Conservation (phyloP, 2,329 filamentous ascomycete genomes). For the Fusarium sublunatum region DNA sequence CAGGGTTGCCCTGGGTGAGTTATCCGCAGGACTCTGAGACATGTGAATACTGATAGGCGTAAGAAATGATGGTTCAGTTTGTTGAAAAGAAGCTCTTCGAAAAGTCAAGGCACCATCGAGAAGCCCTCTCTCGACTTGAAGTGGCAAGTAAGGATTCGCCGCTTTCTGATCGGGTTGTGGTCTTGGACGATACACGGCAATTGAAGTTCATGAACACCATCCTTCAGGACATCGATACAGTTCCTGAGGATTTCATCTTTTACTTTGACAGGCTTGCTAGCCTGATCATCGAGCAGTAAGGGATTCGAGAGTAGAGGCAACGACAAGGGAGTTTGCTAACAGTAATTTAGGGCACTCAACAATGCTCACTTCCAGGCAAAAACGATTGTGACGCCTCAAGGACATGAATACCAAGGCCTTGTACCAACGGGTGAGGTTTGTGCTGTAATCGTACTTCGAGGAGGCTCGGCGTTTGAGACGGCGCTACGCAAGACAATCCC, state of each 20-base stretch:
- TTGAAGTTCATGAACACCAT: conserved; percentile 90
- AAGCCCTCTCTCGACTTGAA: conserved; percentile 81
- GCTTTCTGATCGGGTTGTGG: conserved; percentile 77
- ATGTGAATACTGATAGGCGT: conserved; percentile 11
- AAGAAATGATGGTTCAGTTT: conserved; percentile 92
- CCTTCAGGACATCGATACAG: conserved; percentile 81
- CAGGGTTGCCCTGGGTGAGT: conserved; percentile 83
- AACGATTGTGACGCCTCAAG: conserved; percentile 76
- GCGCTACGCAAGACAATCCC: conserved; percentile 91
- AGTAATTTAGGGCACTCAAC: conserved; percentile 72
- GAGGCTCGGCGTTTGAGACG: conserved; percentile 87
- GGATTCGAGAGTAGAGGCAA: conserved; percentile 32
- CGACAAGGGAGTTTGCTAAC: conserved; percentile 8
- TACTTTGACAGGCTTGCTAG: conserved; percentile 92
- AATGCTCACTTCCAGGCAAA: conserved; percentile 75
- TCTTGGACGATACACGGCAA: conserved; percentile 82
- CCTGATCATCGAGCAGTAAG: conserved; percentile 81
- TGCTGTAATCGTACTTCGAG: conserved; percentile 88
- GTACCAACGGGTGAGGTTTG: conserved; percentile 78
- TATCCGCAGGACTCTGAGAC: not conserved
- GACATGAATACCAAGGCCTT: conserved; percentile 77
- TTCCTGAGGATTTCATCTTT: conserved; percentile 93
- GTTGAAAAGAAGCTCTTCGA: conserved; percentile 87
- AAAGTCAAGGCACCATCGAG: conserved; percentile 86
- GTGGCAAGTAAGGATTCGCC: conserved; percentile 76